Evolutionary conservation across 129 eudicot genomes (phyloP).

Genomic region (Chrysanthemum lavandulifolium): DNA sequence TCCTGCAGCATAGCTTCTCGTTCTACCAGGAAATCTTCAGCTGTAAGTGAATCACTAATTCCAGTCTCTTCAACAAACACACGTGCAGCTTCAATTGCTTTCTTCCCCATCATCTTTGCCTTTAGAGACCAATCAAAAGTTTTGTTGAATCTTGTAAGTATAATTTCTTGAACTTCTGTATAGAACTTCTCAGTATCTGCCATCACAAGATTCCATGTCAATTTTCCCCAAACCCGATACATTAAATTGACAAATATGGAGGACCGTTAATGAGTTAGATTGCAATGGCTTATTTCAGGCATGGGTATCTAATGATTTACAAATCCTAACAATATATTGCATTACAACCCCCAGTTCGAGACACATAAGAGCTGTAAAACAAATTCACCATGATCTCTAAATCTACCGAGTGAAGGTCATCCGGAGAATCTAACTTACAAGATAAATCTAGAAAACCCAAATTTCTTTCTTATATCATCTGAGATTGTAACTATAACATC

Average conservation of each 20-base stretch:
- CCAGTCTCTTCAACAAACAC: slow-evolving; percentile 96
- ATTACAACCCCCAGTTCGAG: neutral
- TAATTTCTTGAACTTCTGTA: slow-evolving; percentile 90
- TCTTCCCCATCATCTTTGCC: slow-evolving; percentile 98
- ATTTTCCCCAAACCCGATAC: neutral
- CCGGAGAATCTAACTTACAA: neutral
- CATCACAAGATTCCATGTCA: slow-evolving; percentile 25
- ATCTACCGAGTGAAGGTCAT: neutral
- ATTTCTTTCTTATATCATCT: too few species aligned
- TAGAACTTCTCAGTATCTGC: slow-evolving; percentile 95
- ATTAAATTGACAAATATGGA: slow-evolving; percentile 15
- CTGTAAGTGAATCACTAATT: slow-evolving; percentile 67
- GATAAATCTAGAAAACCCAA: too few species aligned
- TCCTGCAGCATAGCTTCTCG: slow-evolving; percentile 75
- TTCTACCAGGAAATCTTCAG: slow-evolving; percentile 80
- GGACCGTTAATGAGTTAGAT: slow-evolving; percentile 1
- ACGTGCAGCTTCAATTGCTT: slow-evolving; percentile 92
- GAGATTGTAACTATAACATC: too few species aligned
- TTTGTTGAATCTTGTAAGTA: slow-evolving; percentile 84
- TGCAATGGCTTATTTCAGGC: neutral
- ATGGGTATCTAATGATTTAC: neutral
- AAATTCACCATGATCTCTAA: neutral
- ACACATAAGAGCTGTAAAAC: neutral
- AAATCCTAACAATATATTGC: neutral
- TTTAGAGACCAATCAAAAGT: slow-evolving; percentile 97